phyloP scores from a whole-genome alignment of 768 basidiomycete species.

The Tricholoma sp. region DNA sequence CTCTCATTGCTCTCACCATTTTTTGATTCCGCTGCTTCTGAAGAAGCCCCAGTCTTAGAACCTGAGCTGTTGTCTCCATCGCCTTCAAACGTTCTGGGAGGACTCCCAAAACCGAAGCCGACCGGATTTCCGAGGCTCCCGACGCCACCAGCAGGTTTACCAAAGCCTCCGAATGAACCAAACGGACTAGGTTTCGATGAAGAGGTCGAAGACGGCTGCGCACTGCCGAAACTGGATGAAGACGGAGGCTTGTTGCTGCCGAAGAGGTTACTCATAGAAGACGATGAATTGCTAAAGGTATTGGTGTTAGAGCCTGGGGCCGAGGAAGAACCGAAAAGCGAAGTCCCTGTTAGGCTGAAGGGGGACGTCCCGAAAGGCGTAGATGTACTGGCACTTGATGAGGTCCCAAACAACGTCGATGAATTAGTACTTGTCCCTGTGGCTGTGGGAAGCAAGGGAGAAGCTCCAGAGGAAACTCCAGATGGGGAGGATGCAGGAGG shows the following conservation, averaged over 20 bases:
- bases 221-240: constrained; percentile 2
- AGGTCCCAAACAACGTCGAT: neutral
- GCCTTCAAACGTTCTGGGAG: constrained; percentile 24
- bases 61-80: neutral
- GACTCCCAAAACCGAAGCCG: constrained; percentile 52
- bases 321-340: constrained; percentile 3
- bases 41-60: constrained; percentile 1
- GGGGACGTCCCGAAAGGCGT: neutral
- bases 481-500: neutral
- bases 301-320: neutral
- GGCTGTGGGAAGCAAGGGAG: neutral
- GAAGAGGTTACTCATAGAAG: constrained; percentile 1
- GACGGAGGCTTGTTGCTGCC: constrained; percentile 6
- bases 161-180: constrained; percentile 28
- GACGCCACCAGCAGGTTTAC: constrained; percentile 23
- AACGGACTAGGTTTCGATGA: constrained; percentile 17
- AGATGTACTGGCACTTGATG: too few relatives aligned
- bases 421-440: neutral
- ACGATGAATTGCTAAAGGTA: neutral
- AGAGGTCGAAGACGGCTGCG: constrained; percentile 3
- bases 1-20: constrained; percentile 7
- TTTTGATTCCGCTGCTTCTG: neutral
- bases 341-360: neutral
- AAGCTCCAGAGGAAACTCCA: neutral
- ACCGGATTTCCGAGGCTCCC: constrained; percentile 62